Conservation (phyloP, 345 rosid genomes). For the Acer campestre region DNA sequence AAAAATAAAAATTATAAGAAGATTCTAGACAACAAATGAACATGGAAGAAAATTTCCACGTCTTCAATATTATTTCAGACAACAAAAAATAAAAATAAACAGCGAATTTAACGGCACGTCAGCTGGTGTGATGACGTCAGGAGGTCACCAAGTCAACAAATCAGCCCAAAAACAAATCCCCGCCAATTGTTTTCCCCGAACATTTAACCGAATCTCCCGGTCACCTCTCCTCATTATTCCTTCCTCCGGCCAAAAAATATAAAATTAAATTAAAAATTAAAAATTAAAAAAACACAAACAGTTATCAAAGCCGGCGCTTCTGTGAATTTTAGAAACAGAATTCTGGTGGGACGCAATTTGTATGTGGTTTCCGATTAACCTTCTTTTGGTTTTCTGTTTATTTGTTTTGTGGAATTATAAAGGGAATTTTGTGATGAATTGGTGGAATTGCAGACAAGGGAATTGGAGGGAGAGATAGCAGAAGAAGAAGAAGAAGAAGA, state of each 20-base stretch:
- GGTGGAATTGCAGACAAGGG: slow-evolving; percentile 6
- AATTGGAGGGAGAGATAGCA: neutral
- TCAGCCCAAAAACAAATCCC: neutral
- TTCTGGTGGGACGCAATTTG: neutral
- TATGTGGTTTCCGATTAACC: neutral
- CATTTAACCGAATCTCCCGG: slow-evolving; percentile 13
- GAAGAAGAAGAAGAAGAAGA: neutral
- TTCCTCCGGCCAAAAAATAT: too few relatives aligned
- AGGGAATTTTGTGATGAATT: neutral
- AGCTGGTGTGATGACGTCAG: neutral
- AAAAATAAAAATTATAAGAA: too few relatives aligned
- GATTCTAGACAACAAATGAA: too few relatives aligned
- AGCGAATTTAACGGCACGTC: neutral
- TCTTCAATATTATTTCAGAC: too few relatives aligned
- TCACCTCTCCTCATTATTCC: neutral
- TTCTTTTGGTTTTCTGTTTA: neutral
- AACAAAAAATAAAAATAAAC: too few relatives aligned
- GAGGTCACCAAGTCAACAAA: neutral
- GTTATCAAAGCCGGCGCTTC: neutral
- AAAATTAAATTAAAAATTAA: too few relatives aligned
- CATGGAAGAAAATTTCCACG: too few relatives aligned
- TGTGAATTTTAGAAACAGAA: neutral
- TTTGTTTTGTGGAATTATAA: neutral
- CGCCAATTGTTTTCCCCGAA: neutral
- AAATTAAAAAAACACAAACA: too few relatives aligned